Evolutionary conservation across 2,329 filamentous ascomycete genomes (phyloP).

Genomic region (Stagonosporopsis vannaccii): DNA sequence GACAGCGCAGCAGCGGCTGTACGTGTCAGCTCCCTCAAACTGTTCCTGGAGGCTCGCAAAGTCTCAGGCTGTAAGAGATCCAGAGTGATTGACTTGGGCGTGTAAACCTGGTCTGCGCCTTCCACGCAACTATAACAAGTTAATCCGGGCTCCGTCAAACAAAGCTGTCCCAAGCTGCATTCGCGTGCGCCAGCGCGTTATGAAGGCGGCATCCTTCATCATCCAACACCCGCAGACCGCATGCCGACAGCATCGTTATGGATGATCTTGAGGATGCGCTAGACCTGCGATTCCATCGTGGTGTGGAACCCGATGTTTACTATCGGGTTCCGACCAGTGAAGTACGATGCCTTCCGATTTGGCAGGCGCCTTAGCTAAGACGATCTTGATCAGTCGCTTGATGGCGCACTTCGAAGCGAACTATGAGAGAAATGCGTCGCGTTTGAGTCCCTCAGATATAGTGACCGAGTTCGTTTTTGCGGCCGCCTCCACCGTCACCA

Average conservation of each 20-base stretch:
- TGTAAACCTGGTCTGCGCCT: neutral
- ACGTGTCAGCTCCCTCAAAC: conserved; percentile 3
- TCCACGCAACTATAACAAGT: neutral
- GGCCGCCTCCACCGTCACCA: conserved; percentile 38
- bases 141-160: conserved; percentile 4
- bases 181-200: conserved; percentile 6
- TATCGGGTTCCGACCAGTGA: conserved; percentile 41
- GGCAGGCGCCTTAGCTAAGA: conserved; percentile 23
- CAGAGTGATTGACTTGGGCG: neutral
- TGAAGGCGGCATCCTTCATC: conserved; percentile 12
- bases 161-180: conserved; percentile 7
- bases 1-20: conserved; percentile 4
- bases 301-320: conserved; percentile 41
- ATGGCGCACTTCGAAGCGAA: conserved; percentile 41
- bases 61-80: neutral
- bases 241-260: conserved; percentile 25
- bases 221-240: conserved; percentile 2
- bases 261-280: conserved; percentile 43
- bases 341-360: conserved; percentile 24
- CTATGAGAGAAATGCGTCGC: conserved; percentile 36
- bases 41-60: neutral
- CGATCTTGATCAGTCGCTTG: conserved; percentile 30
- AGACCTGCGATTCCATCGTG: conserved; percentile 41
- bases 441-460: conserved; percentile 39
- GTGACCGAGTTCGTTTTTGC: conserved; percentile 46